These are phyloP conservation scores for Oryza meridionalis DNA, from an alignment of 176 grass and related monocot species.

Conservation along the genomic window DNA sequence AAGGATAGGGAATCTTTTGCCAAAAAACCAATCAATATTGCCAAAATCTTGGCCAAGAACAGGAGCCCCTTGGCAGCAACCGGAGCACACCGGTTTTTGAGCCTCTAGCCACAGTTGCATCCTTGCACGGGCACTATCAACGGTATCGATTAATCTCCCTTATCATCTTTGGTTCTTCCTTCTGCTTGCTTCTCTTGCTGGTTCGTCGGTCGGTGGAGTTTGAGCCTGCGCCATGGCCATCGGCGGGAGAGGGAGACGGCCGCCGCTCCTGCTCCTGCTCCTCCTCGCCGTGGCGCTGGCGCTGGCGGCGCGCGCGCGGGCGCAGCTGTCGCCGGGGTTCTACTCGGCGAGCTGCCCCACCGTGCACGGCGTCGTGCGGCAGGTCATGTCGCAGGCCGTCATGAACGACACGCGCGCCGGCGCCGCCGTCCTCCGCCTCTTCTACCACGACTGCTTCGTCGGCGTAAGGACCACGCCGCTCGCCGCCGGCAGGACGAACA, in stretches of 20 bases:
- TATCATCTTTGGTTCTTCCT: background rate
- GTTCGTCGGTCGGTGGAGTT: background rate
- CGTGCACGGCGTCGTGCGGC: constrained; percentile 47
- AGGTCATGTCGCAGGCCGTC: constrained; percentile 61
- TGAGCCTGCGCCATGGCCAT: background rate
- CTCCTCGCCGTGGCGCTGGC: background rate
- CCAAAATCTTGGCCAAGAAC: background rate
- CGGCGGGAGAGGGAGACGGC: background rate
- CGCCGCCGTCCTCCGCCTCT: constrained; percentile 59
- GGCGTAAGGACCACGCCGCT: constrained; percentile 23
- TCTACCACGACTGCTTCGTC: constrained; percentile 66
- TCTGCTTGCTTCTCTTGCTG: background rate
- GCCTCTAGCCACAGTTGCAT: background rate
- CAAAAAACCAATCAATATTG: background rate
- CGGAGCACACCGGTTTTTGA: background rate
- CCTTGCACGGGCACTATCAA: background rate
- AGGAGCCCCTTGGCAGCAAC: background rate
- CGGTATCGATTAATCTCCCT: no score
- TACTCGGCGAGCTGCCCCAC: constrained; percentile 59
- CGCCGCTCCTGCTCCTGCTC: background rate
- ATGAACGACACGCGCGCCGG: constrained; percentile 39
- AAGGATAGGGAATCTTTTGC: background rate
- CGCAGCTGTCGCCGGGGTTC: constrained; percentile 56
- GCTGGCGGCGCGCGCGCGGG: background rate
- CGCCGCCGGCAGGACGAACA: no score